Percentiles rank a stretch among this genome's conserved stretches.
Evolutionary conservation across 345 rosid genomes (phyloP).

Genomic region (Tarenaya hassleriana): DNA sequence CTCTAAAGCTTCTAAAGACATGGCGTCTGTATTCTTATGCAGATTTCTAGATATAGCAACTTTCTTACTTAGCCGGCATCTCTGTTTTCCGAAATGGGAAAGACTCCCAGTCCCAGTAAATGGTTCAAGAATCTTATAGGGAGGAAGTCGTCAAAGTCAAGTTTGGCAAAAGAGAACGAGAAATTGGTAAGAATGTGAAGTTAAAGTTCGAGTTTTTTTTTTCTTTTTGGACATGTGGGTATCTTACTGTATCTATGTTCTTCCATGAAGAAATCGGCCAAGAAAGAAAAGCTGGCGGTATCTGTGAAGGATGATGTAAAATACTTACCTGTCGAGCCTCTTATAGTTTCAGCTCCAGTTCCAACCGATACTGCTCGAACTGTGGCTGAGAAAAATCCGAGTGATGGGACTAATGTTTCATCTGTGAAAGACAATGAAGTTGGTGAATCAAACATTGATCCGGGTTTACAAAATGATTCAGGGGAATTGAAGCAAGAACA

Average conservation of each 20-base stretch:
- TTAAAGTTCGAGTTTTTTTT: not conserved
- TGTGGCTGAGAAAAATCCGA: constrained; percentile 27
- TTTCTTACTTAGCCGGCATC: constrained; percentile 6
- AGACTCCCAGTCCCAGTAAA: constrained; percentile 68
- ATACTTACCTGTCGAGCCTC: constrained; percentile 29
- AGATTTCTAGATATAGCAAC: constrained; percentile 19
- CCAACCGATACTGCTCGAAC: constrained; percentile 28
- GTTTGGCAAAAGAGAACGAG: constrained; percentile 41
- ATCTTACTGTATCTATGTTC: constrained; percentile 16
- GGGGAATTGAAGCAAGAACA: constrained; percentile 42
- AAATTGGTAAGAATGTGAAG: constrained; percentile 34
- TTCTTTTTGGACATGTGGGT: not conserved
- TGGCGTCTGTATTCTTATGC: constrained; percentile 12
- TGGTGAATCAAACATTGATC: constrained; percentile 1
- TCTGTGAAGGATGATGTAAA: constrained; percentile 34
- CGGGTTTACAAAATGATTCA: constrained; percentile 35
- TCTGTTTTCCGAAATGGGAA: constrained; percentile 44
- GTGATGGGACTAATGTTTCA: constrained; percentile 20
- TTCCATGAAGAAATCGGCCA: constrained; percentile 41
- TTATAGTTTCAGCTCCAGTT: constrained; percentile 29
- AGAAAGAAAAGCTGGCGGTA: constrained; percentile 43
- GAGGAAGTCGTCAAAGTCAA: constrained; percentile 64
- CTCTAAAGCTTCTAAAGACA: not conserved
- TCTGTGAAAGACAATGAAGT: constrained; percentile 21
- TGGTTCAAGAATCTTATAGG: constrained; percentile 69